Evolutionary conservation across 495 filamentous ascomycete genomes (phyloP).

Genomic region (Aspergillus sclerotiicarbonarius): DNA sequence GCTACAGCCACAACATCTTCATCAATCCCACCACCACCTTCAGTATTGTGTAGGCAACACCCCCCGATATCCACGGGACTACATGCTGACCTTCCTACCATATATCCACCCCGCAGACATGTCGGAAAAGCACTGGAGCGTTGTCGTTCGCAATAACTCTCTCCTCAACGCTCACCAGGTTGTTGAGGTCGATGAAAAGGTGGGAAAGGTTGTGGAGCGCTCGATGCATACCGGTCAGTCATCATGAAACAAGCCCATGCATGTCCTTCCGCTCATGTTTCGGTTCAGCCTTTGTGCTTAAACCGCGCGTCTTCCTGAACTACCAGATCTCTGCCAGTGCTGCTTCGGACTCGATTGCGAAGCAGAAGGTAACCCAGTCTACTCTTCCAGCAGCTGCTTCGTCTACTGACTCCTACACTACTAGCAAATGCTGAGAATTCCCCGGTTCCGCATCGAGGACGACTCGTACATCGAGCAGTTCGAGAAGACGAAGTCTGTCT

Average conservation of each 20-base stretch:
- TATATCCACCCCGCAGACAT: conserved; percentile 7
- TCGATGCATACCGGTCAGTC: conserved; percentile 7
- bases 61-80: no score
- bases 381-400: background rate
- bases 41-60: conserved; percentile 1
- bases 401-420: background rate
- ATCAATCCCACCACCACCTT: conserved; percentile 6
- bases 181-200: background rate
- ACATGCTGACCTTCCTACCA: background rate
- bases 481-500: conserved; percentile 2
- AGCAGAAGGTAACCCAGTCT: background rate
- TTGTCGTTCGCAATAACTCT: conserved; percentile 8
- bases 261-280: background rate
- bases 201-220: background rate
- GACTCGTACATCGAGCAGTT: conserved; percentile 10
- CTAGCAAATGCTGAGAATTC: conserved; percentile 10
- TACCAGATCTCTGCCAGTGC: conserved; percentile 6
- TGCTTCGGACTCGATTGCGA: background rate
- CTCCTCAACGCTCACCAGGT: conserved; percentile 9
- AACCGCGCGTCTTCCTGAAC: conserved; percentile 3
- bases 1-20: conserved; percentile 11
- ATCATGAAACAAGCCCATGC: background rate
- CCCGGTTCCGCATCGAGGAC: conserved; percentile 9
- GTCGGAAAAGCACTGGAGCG: conserved; percentile 9
- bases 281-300: conserved; percentile 4